These are phyloP conservation scores for Nothophytophthora sp. DNA, from an alignment of 352 stramenopile species.

Conservation along the genomic window DNA sequence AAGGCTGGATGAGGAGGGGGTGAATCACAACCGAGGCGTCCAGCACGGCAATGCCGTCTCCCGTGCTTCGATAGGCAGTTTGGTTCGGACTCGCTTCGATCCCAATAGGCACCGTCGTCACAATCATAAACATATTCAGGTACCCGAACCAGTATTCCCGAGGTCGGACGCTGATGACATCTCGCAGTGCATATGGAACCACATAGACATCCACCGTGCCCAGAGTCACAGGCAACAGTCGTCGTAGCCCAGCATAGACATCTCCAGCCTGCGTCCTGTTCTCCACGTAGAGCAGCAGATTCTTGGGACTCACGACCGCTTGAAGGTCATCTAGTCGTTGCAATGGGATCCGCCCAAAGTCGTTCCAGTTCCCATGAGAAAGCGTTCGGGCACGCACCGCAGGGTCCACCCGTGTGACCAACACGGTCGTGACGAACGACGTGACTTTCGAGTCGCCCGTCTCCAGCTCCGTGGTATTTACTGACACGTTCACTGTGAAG, in stretches of 20 bases:
- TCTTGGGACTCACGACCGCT: conserved; percentile 32
- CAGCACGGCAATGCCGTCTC: conserved; percentile 38
- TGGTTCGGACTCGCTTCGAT: conserved; percentile 22
- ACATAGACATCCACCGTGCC: conserved; percentile 30
- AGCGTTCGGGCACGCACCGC: conserved; percentile 16
- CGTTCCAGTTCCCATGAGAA: conserved; percentile 22
- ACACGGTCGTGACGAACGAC: conserved; percentile 17
- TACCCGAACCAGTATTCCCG: conserved; percentile 31
- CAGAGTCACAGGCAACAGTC: conserved; percentile 15
- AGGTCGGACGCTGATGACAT: conserved; percentile 28
- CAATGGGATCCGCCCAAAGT: conserved; percentile 47
- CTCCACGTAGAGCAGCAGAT: conserved; percentile 42
- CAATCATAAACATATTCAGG: conserved; percentile 40
- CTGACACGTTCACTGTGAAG: conserved; percentile 37
- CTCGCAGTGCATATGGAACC: conserved; percentile 33
- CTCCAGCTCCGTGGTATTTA: conserved; percentile 34
- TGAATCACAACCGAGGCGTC: conserved; percentile 40
- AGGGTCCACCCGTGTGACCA: conserved; percentile 32
- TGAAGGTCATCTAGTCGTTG: conserved; percentile 30
- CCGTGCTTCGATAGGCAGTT: conserved; percentile 28
- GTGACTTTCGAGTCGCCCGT: conserved; percentile 24
- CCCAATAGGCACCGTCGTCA: conserved; percentile 44
- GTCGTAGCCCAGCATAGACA: conserved; percentile 38
- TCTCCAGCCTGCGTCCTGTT: conserved; percentile 32
- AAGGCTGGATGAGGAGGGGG: conserved; percentile 12